Conservation (phyloP, 768 basidiomycete genomes). For the Lanmaoa pseudosensibilis region DNA sequence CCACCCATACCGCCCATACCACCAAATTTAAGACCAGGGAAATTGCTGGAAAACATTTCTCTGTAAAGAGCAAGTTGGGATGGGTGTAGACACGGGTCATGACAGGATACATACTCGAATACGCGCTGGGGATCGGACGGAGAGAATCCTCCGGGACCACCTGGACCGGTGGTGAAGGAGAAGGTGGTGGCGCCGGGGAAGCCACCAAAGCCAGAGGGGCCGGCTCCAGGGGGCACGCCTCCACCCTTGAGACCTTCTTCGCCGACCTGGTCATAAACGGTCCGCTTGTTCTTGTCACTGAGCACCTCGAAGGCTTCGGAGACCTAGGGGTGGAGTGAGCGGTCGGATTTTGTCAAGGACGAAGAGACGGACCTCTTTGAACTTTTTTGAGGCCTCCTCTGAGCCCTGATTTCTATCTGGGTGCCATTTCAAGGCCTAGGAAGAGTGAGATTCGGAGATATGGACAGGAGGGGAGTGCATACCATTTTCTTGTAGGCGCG, state of each 20-base stretch:
- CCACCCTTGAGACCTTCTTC: conserved; percentile 90
- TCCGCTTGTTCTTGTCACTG: conserved; percentile 80
- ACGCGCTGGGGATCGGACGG: conserved; percentile 85
- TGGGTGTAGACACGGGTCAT: not conserved
- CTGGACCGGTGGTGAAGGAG: conserved; percentile 53
- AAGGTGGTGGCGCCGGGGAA: conserved; percentile 56
- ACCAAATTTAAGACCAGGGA: conserved; percentile 40
- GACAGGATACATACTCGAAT: conserved; percentile 67
- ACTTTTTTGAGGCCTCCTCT: conserved; percentile 83
- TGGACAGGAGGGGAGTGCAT: conserved; percentile 16
- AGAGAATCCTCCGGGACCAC: conserved; percentile 53
- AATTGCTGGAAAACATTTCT: conserved; percentile 50
- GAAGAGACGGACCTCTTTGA: conserved; percentile 71
- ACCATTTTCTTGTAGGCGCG: conserved; percentile 95
- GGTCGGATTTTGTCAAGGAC: too few relatives aligned
- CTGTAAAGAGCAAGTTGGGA: conserved; percentile 36
- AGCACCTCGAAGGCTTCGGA: conserved; percentile 97
- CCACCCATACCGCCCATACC: conserved; percentile 44
- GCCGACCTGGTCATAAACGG: conserved; percentile 90
- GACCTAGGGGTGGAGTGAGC: conserved; percentile 47
- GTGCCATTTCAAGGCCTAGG: conserved; percentile 89
- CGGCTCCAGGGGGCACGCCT: conserved; percentile 53
- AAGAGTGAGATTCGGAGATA: not conserved
- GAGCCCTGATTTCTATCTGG: conserved; percentile 88
- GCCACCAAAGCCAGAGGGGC: conserved; percentile 41